A percentile compares a stretch with the other conserved stretches of the same genome.
These are phyloP conservation scores for Cicer yamashitae DNA, from an alignment of 306 rosid genomes.

Conservation along the genomic window DNA sequence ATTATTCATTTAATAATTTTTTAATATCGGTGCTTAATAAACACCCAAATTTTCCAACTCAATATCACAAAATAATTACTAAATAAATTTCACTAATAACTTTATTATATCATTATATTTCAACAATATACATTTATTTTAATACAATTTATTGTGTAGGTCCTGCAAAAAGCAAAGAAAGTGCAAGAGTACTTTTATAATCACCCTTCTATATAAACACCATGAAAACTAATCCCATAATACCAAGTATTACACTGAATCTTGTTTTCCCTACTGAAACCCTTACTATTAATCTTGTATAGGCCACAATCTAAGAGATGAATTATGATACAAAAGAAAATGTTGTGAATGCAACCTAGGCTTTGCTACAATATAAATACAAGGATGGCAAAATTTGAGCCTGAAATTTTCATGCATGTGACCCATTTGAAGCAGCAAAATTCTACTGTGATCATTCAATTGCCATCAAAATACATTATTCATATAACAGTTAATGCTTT, in stretches of 20 bases:
- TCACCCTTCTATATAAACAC: no score
- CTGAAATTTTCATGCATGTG: slow-evolving; percentile 37
- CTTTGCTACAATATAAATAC: slow-evolving; percentile 6
- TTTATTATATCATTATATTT: no score
- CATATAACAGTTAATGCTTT: slow-evolving; percentile 24
- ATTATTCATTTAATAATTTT: no score
- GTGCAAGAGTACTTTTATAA: no score
- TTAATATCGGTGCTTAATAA: no score
- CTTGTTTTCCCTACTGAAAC: slow-evolving; percentile 21
- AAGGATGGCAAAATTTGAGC: slow-evolving; percentile 32
- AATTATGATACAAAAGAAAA: slow-evolving; percentile 5
- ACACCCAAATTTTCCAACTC: no score
- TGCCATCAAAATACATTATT: slow-evolving; percentile 31
- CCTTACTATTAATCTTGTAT: slow-evolving; percentile 13
- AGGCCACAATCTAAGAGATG: slow-evolving; percentile 27
- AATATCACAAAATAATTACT: no score
- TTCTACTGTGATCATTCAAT: slow-evolving; percentile 21
- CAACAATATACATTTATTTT: no score
- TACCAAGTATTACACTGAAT: slow-evolving; percentile 10
- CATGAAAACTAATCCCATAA: not conserved
- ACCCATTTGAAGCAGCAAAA: slow-evolving; percentile 17
- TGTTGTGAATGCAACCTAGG: slow-evolving; percentile 19
- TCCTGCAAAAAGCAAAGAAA: no score
- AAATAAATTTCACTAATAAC: no score
- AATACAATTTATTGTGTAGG: no score